Evolutionary conservation across 306 rosid species (phyloP).

Genomic region (Benincasa hispida): DNA sequence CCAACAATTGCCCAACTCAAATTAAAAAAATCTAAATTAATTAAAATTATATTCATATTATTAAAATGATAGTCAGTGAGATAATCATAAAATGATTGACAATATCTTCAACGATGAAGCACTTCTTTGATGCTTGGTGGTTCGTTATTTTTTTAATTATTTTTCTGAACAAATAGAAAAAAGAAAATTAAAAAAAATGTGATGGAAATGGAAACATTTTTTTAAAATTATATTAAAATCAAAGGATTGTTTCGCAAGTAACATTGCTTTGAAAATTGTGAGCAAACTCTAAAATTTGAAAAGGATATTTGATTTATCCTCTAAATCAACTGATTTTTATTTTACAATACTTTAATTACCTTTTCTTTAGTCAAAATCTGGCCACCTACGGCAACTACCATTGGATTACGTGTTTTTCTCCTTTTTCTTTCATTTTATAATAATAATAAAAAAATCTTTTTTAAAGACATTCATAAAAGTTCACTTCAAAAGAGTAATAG

Average conservation of each 20-base stretch:
- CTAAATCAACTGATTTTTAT: background rate
- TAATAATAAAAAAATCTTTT: no score
- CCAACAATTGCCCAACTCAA: background rate
- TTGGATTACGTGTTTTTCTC: background rate
- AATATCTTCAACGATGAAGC: background rate
- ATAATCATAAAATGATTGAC: background rate
- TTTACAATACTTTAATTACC: background rate
- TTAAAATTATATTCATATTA: background rate
- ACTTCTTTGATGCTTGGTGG: background rate
- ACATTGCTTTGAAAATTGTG: background rate
- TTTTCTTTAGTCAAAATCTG: background rate
- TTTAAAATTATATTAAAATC: background rate
- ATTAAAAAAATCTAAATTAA: background rate
- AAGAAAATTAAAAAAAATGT: background rate
- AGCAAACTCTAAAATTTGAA: background rate
- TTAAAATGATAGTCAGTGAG: background rate
- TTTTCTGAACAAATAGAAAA: background rate
- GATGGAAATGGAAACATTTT: background rate
- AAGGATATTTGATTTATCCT: background rate
- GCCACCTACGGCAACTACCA: background rate
- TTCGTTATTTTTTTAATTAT: background rate
- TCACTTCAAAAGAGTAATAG: no score
- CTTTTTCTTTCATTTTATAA: background rate
- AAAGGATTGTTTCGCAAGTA: background rate
- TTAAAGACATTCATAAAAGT: no score